Percentiles rank a stretch among this genome's conserved stretches.
phyloP scores from a whole-genome alignment of 805 yeast species.

The Candida taoyuanica region DNA sequence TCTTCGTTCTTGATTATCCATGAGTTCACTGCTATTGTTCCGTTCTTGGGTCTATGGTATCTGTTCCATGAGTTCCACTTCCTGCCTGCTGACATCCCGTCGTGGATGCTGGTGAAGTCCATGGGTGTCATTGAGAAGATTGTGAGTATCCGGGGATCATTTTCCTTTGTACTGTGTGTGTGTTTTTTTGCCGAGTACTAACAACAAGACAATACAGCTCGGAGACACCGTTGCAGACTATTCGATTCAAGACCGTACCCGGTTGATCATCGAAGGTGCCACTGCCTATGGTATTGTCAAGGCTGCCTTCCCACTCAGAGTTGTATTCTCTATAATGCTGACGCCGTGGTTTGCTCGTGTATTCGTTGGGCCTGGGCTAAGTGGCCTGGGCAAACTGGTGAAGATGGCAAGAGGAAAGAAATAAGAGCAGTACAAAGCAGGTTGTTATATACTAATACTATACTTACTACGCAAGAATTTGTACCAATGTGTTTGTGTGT shows the following conservation, averaged over 20 bases:
- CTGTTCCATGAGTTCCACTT: slow-evolving; percentile 51
- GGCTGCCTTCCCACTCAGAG: slow-evolving; percentile 49
- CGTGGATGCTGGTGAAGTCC: slow-evolving; percentile 58
- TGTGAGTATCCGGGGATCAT: too few species aligned
- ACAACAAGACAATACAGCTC: slow-evolving; percentile 5
- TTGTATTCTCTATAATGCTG: slow-evolving; percentile 42
- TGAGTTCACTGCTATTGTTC: slow-evolving; percentile 70
- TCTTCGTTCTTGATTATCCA: slow-evolving; percentile 65
- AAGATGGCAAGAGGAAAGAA: slow-evolving; percentile 1
- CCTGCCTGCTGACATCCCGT: slow-evolving; percentile 51
- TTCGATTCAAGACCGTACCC: slow-evolving; percentile 47
- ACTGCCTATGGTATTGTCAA: slow-evolving; percentile 70
- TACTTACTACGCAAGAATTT: too few species aligned
- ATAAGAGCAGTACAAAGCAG: neutral
- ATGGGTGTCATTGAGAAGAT: slow-evolving; percentile 51
- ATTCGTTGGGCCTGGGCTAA: slow-evolving; percentile 42
- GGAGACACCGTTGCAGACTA: slow-evolving; percentile 27
- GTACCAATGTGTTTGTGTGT: too few species aligned
- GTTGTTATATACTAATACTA: too few species aligned
- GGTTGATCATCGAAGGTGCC: slow-evolving; percentile 65
- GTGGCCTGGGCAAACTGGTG: slow-evolving; percentile 7
- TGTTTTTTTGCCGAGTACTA: too few species aligned
- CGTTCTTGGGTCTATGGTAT: slow-evolving; percentile 67
- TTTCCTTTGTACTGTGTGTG: too few species aligned
- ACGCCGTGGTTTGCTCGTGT: slow-evolving; percentile 57